Conservation (phyloP, 108 stramenopile species). For the Conticribra guillardii region DNA sequence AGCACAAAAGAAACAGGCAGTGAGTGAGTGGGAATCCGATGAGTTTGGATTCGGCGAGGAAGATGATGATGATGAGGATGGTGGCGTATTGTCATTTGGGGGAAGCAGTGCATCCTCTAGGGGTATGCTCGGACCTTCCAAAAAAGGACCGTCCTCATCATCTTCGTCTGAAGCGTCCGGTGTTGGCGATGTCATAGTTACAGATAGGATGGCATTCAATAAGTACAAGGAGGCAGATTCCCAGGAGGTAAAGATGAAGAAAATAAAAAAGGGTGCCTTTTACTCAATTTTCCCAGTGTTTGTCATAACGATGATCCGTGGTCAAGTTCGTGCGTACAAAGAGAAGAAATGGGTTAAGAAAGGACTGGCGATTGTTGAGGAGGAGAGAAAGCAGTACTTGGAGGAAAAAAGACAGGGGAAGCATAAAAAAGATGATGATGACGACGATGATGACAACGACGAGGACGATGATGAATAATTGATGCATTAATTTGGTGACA, state of each 20-base stretch:
- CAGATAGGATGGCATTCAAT: conserved; percentile 50
- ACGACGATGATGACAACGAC: conserved; percentile 42
- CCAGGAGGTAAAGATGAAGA: conserved; percentile 30
- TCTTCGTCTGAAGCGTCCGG: conserved; percentile 8
- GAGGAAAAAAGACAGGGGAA: conserved; percentile 42
- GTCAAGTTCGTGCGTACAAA: conserved; percentile 41
- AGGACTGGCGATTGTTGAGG: conserved; percentile 33
- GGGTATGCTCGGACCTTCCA: conserved; percentile 24
- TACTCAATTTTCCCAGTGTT: conserved; percentile 47
- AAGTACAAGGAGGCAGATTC: conserved; percentile 38
- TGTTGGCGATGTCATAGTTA: conserved; percentile 37
- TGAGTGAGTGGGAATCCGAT: conserved; percentile 52
- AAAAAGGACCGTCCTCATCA: conserved; percentile 8
- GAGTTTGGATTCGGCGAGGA: conserved; percentile 53
- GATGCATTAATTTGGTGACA: too few relatives aligned
- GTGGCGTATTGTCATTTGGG: conserved; percentile 31
- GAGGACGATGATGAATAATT: conserved; percentile 46
- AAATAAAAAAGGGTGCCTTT: conserved; percentile 41
- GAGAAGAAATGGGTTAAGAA: conserved; percentile 45
- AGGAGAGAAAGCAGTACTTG: conserved; percentile 36
- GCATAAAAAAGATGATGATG: conserved; percentile 25
- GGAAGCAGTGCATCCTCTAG: conserved; percentile 17
- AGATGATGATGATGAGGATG: conserved; percentile 38
- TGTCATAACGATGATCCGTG: conserved; percentile 46
- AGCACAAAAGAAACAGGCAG: conserved; percentile 19